Evolutionary conservation across 306 rosid species (phyloP), one percentile per base, ranked within the genome.

Genomic region (Morella rubra): DNA sequence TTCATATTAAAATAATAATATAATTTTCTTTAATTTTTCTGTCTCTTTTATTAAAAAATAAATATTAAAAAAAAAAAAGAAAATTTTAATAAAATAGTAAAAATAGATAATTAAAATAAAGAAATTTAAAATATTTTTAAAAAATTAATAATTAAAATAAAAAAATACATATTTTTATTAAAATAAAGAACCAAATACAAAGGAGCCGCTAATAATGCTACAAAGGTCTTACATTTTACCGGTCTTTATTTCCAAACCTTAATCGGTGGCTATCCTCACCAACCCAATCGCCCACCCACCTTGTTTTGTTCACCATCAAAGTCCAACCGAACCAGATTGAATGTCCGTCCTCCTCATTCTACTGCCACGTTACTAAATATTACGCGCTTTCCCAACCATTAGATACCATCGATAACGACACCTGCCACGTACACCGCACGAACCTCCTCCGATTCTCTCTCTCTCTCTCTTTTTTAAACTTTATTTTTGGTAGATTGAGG

Each of bases 221-320:
- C 3, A 49, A 12, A 5, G 12, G 53, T 15, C 5, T 3, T 12
- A 49, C 52, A 49, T 10, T 49, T 66, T 46, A 44, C 8, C 4
- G 18, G 16, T 20, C 50, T 47, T 56, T 69, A 70, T 18, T 70
- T 77, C 61, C 56, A 20, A 37, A 19, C 71, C 62, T 53, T 3
- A 16, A 3, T 76, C 24, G 44, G 68, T 6, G 58, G 47, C 56
- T 9, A 15, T 55, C 0, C 5, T 0, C 47, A 7, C 41, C 64
- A 37, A 75, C 50, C 8, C 53, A 4, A 49, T 49, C 3, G 7
- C 49, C 53, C 80, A 71, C 66, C 74, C 1, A 81, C 77, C 74
- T 5, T 9, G 3, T 19, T 74, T 10, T 18, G 20, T 50, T 18
- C 52, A 61, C 60, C 32, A 11, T 27, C 27, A 14, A 14, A 52